A percentile compares a stretch with the other conserved stretches of the same genome.
phyloP scores from a whole-genome alignment of 176 grass and related monocot species.

The Juncus inflexus region DNA sequence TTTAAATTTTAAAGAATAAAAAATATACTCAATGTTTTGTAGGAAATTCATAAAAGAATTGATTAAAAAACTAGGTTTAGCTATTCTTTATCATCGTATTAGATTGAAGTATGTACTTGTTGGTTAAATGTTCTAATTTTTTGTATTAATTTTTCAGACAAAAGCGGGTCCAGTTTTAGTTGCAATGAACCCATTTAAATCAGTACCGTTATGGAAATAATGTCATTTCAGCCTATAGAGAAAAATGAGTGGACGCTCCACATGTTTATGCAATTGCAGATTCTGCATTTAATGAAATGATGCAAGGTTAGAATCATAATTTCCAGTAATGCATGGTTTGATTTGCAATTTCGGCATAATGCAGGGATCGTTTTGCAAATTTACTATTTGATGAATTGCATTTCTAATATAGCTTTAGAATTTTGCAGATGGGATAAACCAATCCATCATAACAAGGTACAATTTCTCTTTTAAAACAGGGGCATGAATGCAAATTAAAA shows the following conservation, averaged over 20 bases:
- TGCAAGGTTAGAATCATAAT: slow-evolving; percentile 48
- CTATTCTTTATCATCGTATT: too few species aligned
- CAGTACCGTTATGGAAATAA: slow-evolving; percentile 73
- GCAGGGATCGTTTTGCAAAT: neutral
- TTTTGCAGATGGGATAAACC: slow-evolving; percentile 81
- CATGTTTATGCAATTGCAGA: slow-evolving; percentile 96
- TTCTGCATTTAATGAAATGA: slow-evolving; percentile 89
- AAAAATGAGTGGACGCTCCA: slow-evolving; percentile 55
- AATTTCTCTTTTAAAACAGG: slow-evolving; percentile 4
- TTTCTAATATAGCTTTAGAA: slow-evolving; percentile 41
- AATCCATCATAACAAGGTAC: slow-evolving; percentile 99
- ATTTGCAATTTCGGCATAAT: too few species aligned
- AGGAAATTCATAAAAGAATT: too few species aligned
- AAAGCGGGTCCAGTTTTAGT: slow-evolving; percentile 96
- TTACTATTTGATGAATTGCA: slow-evolving; percentile 3
- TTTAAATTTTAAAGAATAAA: too few species aligned
- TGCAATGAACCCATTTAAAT: slow-evolving; percentile 95
- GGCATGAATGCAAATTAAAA: neutral
- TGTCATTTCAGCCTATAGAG: slow-evolving; percentile 61
- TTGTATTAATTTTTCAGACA: slow-evolving; percentile 35
- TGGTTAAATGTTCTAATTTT: too few species aligned
- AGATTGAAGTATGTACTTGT: too few species aligned
- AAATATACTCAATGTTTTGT: too few species aligned
- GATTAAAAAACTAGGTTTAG: too few species aligned
- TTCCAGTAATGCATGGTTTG: neutral